Percentiles rank a stretch among this genome's conserved stretches.
These are phyloP conservation scores for Zostera marina DNA, from an alignment of 116 monocot species.

Conservation along the genomic window DNA sequence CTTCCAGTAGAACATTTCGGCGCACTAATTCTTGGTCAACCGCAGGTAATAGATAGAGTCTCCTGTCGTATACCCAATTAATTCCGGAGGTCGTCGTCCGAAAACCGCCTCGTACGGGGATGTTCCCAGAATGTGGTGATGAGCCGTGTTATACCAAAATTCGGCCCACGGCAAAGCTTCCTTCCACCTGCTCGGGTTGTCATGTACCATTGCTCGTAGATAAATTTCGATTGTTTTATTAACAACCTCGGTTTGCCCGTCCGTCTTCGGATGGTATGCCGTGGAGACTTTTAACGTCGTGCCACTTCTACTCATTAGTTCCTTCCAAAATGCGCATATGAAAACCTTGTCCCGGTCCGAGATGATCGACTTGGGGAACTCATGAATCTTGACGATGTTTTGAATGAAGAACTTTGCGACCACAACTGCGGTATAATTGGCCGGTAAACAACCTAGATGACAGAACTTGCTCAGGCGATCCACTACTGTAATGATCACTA, in stretches of 20 bases:
- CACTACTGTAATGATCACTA: slow-evolving; percentile 10
- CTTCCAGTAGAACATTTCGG: neutral
- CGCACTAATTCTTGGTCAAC: neutral
- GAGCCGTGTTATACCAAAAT: neutral
- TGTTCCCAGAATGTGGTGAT: neutral
- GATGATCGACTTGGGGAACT: too few relatives aligned
- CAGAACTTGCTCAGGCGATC: too few relatives aligned
- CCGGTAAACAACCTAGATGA: slow-evolving; percentile 1
- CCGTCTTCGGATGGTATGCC: slow-evolving; percentile 4
- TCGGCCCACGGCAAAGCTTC: too few relatives aligned
- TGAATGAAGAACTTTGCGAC: too few relatives aligned
- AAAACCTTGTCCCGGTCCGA: neutral
- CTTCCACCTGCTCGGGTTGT: too few relatives aligned
- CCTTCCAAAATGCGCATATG: slow-evolving; percentile 2
- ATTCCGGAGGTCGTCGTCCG: neutral
- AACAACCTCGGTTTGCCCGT: slow-evolving; percentile 4
- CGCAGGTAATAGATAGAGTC: neutral
- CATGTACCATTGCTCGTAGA: too few relatives aligned
- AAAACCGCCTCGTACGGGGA: slow-evolving; percentile 4
- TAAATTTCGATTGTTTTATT: too few relatives aligned
- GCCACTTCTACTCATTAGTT: neutral
- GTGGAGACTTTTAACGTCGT: slow-evolving; percentile 1
- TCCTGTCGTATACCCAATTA: neutral
- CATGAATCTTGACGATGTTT: too few relatives aligned
- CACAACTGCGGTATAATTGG: neutral